These are phyloP conservation scores for Aspergillus saccharolyticus DNA, from an alignment of 495 filamentous ascomycete species.

Conservation along the genomic window DNA sequence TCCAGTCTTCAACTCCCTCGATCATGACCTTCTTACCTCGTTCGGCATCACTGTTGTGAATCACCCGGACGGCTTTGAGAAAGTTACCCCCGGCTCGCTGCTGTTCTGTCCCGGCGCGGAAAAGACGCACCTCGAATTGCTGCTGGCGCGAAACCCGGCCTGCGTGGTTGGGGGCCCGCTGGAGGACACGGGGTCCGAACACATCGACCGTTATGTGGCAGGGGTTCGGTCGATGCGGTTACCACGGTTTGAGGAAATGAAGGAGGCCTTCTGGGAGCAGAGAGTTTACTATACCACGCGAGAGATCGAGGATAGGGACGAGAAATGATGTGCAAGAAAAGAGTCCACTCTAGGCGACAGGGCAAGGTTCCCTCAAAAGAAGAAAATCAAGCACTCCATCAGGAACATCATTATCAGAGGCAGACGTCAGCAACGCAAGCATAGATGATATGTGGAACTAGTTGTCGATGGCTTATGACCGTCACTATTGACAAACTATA, in stretches of 20 bases:
- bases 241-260: conserved; percentile 29
- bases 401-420: no score
- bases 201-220: conserved; percentile 23
- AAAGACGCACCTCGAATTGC: conserved; percentile 30
- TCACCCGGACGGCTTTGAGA: conserved; percentile 51
- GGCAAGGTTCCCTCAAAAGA: no score
- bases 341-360: no score
- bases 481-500: conserved; percentile 9
- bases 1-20: conserved; percentile 60
- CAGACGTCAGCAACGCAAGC: background rate
- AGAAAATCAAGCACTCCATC: no score
- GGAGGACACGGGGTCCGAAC: conserved; percentile 28
- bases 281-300: conserved; percentile 33
- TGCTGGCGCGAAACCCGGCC: conserved; percentile 27
- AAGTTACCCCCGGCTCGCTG: conserved; percentile 48
- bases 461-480: background rate
- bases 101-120: conserved; percentile 57
- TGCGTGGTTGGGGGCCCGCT: conserved; percentile 34
- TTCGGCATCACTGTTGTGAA: conserved; percentile 52
- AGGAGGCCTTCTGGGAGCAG: conserved; percentile 43
- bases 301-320: background rate
- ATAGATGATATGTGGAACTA: conserved; percentile 1
- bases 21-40: conserved; percentile 51
- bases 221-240: conserved; percentile 24
- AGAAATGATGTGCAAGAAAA: background rate